These are phyloP conservation scores for Parmelia sp. DNA, from an alignment of 495 filamentous ascomycete genomes.

Conservation along the genomic window DNA sequence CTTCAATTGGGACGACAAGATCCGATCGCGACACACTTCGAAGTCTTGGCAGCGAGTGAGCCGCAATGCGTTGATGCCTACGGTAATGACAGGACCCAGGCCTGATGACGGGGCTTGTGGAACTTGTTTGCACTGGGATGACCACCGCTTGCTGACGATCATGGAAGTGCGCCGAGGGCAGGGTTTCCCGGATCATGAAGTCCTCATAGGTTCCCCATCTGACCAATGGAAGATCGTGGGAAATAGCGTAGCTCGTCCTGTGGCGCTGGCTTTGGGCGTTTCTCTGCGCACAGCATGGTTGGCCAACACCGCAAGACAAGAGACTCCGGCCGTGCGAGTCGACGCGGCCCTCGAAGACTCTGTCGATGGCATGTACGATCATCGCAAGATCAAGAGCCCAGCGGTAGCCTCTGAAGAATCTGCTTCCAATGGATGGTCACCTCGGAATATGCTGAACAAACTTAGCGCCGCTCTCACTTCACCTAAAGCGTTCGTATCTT, in stretches of 20 bases:
- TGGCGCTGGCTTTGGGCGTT: constrained; percentile 45
- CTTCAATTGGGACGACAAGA: constrained; percentile 19
- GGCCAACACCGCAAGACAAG: constrained; percentile 12
- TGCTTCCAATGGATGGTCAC: not conserved
- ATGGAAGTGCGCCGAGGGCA: constrained; percentile 61
- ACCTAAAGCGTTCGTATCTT: not conserved
- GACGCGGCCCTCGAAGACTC: not conserved
- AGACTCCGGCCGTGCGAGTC: not conserved
- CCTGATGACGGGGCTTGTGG: constrained; percentile 46
- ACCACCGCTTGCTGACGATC: constrained; percentile 50
- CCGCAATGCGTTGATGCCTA: constrained; percentile 47
- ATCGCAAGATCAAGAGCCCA: not conserved
- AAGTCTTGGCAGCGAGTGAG: constrained; percentile 47
- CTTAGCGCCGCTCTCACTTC: not conserved
- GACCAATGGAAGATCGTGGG: constrained; percentile 59
- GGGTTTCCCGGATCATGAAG: constrained; percentile 59
- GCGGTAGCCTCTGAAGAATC: not conserved
- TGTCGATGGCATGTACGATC: not conserved
- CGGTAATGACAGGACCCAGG: constrained; percentile 45
- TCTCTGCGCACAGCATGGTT: constrained; percentile 53
- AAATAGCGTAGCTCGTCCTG: constrained; percentile 62
- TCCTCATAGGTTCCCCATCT: constrained; percentile 49
- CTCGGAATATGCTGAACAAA: not conserved
- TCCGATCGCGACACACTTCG: constrained; percentile 28
- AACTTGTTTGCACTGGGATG: constrained; percentile 51